These are phyloP conservation scores for Phytophthora pinifolia DNA, from an alignment of 352 stramenopile species.

Conservation along the genomic window DNA sequence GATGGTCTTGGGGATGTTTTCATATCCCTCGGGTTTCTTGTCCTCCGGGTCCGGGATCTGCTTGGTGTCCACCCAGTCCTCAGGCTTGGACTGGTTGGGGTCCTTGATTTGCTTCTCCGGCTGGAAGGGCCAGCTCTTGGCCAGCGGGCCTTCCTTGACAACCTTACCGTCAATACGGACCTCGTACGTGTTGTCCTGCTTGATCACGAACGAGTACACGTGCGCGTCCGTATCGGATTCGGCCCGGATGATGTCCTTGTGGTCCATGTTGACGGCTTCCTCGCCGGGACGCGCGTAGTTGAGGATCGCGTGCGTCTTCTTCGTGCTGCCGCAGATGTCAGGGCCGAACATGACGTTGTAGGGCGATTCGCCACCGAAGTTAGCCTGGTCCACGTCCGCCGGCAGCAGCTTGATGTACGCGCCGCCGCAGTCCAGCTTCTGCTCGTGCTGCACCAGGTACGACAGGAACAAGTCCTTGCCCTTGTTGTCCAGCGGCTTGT, in stretches of 20 bases:
- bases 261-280: slow-evolving; percentile 92
- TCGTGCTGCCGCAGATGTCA: slow-evolving; percentile 97
- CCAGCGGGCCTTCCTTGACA: slow-evolving; percentile 90
- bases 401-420: slow-evolving; percentile 99
- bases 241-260: slow-evolving; percentile 80
- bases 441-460: slow-evolving; percentile 99
- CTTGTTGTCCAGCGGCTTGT: slow-evolving; percentile 87
- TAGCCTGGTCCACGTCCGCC: slow-evolving; percentile 88
- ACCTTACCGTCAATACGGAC: slow-evolving; percentile 97
- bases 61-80: slow-evolving; percentile 96
- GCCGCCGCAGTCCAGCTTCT: slow-evolving; percentile 98
- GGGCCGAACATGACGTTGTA: slow-evolving; percentile 99
- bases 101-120: slow-evolving; percentile 97
- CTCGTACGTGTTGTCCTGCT: slow-evolving; percentile 97
- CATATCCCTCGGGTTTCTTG: slow-evolving; percentile 97
- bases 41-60: slow-evolving; percentile 97
- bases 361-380: slow-evolving; percentile 94
- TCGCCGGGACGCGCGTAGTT: slow-evolving; percentile 96
- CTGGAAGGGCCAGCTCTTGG: slow-evolving; percentile 97
- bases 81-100: slow-evolving; percentile 95
- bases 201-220: slow-evolving; percentile 98
- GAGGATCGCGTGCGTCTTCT: slow-evolving; percentile 98
- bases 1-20: slow-evolving; percentile 97
- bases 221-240: slow-evolving; percentile 91
- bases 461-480: slow-evolving; percentile 93